Base-by-base conservation (phyloP, 202 grass and related monocot genomes). In the Setaria viridis region DNA sequence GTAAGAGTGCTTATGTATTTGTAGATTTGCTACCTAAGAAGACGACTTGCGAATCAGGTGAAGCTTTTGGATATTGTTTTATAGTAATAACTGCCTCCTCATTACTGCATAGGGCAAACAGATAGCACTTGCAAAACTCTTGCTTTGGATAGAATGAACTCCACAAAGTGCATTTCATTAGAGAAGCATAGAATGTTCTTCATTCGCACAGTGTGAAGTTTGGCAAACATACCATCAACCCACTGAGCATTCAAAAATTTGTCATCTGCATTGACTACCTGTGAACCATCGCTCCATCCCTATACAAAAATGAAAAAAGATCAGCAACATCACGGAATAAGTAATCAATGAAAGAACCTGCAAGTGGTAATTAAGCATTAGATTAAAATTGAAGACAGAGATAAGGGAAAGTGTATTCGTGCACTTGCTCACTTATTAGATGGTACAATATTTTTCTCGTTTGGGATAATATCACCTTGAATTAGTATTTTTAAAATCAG, bases 111-210 rank as follows among this genome's bases (percentile, higher is more conserved):
- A 32, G 8, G 17, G 20, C 13, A 12, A 70, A 81, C 49, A 42
- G 49, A 69, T 43, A 69, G 34, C 49, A 69, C 14, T 70, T 14
- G 13, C 4, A 70, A 21, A 29, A 81, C 13, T 59, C 15, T 59
- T 82, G 67, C 66, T 47, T 82, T 82, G 5, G 67, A 59, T 9
- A 72, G 37, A 58, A 72, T 43, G 70, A 72, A 82, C 14, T 72
- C 53, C 67, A 72, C 10, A 58, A 82, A 72, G 53, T 72, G 39
- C 53, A 60, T 47, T 37, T 60, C 80, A 70, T 81, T 81, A 57
- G 0, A 12, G 9, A 57, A 0, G 35, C 50, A 81, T 9, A 41
- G 3, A 43, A 57, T 7, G 2, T 55, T 39, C 20, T 81, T 69
- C 79, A 81, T 55, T 70, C 13, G 11, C 49, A 81, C 63, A 54